Conservation (phyloP, 352 stramenopile species). For the Globisporangium yorkense region DNA sequence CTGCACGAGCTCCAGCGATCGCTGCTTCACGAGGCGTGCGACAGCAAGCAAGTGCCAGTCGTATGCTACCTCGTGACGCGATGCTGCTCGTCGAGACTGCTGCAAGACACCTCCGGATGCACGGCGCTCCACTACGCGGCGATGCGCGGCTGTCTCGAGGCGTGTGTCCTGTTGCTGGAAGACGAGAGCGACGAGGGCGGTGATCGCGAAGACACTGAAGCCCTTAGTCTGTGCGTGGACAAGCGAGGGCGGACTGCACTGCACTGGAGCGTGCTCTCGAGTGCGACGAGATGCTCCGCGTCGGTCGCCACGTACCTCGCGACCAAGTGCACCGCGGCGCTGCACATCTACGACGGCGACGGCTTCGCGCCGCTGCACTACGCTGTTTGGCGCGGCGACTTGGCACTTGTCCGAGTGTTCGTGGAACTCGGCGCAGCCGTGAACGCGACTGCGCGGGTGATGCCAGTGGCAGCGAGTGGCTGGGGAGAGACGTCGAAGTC, state of each 20-base stretch:
- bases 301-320: slow-evolving; percentile 25
- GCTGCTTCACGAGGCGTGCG: slow-evolving; percentile 58
- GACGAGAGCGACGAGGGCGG: slow-evolving; percentile 1
- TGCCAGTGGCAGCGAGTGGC: not conserved
- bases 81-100: slow-evolving; percentile 1
- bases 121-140: slow-evolving; percentile 53
- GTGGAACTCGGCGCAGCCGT: slow-evolving; percentile 37
- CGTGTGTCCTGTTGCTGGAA: slow-evolving; percentile 35
- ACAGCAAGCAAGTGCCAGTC: slow-evolving; percentile 17
- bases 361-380: slow-evolving; percentile 38
- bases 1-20: slow-evolving; percentile 27
- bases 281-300: not conserved
- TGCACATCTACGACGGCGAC: slow-evolving; percentile 38
- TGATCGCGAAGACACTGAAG: slow-evolving; percentile 11
- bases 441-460: slow-evolving; percentile 5
- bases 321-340: slow-evolving; percentile 15
- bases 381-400: slow-evolving; percentile 28
- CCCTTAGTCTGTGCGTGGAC: slow-evolving; percentile 30
- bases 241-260: slow-evolving; percentile 38
- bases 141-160: slow-evolving; percentile 28
- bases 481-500: not conserved
- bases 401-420: slow-evolving; percentile 31
- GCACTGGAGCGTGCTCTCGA: slow-evolving; percentile 33
- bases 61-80: slow-evolving; percentile 27
- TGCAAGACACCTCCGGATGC: slow-evolving; percentile 29